Evolutionary conservation across 1,284 basidiomycete species (phyloP), one percentile per base, ranked within the genome.

Genomic region (Cutaneotrichosporon spelunceum): DNA sequence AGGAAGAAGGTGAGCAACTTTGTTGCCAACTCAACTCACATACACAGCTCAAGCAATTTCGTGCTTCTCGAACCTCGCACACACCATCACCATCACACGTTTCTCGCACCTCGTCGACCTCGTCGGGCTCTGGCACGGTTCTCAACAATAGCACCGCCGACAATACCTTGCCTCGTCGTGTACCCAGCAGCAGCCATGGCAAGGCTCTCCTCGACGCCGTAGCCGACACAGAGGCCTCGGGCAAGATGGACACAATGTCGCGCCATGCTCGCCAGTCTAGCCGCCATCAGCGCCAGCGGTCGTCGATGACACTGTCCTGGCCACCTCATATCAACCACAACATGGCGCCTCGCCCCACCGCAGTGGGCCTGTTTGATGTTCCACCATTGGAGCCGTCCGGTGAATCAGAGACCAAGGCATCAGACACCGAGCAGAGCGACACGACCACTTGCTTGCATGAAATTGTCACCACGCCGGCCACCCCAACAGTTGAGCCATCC

Each of bases 41-140:
- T 19, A n/a, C 65, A 77, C 65, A 77, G 75, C 67, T 77, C 23
- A 70, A 73, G 52, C 68, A 68, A 33, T 77, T 73, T 57, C 72
- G 75, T 24, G 74, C 74, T 14, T 68, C 70, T 9, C 67, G 72
- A 14, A 68, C 70, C 3, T n/a, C 53, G 45, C 52, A 19, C 64
- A 47, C 61, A 59, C 13, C 16, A 54, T 48, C 54, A 9, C 30
- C 34, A 30, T 26, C 42, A 39, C 16, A 65, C 67, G 27, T 53
- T n/a, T 66, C 69, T 16, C 54, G 63, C 44, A 24, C 59, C 16
- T 57, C 60, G 24, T 55, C 64, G 3, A 57, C 66, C 11, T 61
- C 63, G 2, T 62, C 67, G 16, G 50, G 48, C 52, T 44, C 61
- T 6, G 44, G 53, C 52, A 33, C 27, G 13, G 26, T 44, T 11